phyloP scores from a whole-genome alignment of 495 filamentous ascomycete species.

The Pseudotulostoma volvatum region DNA sequence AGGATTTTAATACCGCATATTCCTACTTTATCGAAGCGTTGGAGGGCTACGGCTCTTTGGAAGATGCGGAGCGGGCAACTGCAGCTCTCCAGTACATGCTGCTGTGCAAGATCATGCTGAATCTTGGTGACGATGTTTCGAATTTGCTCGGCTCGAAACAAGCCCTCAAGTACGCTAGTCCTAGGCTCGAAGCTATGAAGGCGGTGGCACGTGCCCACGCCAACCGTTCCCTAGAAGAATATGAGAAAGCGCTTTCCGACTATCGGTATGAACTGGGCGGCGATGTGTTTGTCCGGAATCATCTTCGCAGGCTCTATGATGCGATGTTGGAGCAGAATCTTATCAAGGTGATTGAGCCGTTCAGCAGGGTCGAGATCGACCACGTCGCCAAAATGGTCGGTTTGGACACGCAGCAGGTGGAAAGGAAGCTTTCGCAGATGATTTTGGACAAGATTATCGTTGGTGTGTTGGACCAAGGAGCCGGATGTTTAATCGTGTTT shows the following conservation, averaged over 20 bases:
- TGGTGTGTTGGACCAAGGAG: slow-evolving; percentile 93
- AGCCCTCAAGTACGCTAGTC: slow-evolving; percentile 85
- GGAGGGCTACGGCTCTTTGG: slow-evolving; percentile 88
- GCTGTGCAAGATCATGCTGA: slow-evolving; percentile 98
- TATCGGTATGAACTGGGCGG: slow-evolving; percentile 84
- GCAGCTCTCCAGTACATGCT: slow-evolving; percentile 98
- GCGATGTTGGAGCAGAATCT: slow-evolving; percentile 98
- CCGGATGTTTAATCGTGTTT: slow-evolving; percentile 88
- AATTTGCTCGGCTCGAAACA: slow-evolving; percentile 84
- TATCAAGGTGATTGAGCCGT: slow-evolving; percentile 98
- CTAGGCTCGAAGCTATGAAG: slow-evolving; percentile 95
- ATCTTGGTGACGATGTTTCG: slow-evolving; percentile 89
- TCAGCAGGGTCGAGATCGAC: slow-evolving; percentile 87
- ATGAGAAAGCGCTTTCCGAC: slow-evolving; percentile 75
- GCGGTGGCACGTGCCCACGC: slow-evolving; percentile 88
- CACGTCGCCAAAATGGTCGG: slow-evolving; percentile 97
- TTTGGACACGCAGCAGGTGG: slow-evolving; percentile 87
- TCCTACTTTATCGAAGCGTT: slow-evolving; percentile 99
- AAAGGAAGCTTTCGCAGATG: slow-evolving; percentile 97
- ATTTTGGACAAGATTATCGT: slow-evolving; percentile 98
- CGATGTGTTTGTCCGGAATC: slow-evolving; percentile 88
- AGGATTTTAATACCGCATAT: slow-evolving; percentile 95
- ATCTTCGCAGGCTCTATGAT: slow-evolving; percentile 87
- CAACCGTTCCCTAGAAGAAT: slow-evolving; percentile 88
- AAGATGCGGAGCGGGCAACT: slow-evolving; percentile 69